Evolutionary conservation across 2,329 filamentous ascomycete genomes (phyloP), one percentile per base, ranked within the genome.

Genomic region (Aurifilum marmelostoma): DNA sequence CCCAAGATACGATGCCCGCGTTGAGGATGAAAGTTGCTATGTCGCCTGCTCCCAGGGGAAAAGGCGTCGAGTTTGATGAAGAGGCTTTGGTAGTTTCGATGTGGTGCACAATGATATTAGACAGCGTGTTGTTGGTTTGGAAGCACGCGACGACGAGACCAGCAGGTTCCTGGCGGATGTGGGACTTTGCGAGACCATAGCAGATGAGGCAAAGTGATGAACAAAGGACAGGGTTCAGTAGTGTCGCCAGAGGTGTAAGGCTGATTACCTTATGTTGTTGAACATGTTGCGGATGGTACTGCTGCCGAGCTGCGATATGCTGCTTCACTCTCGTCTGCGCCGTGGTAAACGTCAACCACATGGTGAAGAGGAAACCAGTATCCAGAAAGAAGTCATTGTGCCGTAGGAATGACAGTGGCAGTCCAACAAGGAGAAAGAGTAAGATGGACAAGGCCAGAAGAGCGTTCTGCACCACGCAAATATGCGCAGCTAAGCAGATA

Each of bases 1-100:
- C 84, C 84, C 84, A 87, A 3, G 81, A 78, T 2, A 86, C 78
- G 32, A 87, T 84, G 14, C 84, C 84, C 3, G 82, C 80, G 73
- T 86, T 83, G 3, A 87, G 82, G 3, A 86, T 74, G 0, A 83
- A 82, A 1, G 82, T 77, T 0, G 84, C 84, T 3, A 81, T 74
- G 69, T 86, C 84, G 11, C 84, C 84, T 0, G 84, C 84, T 2
- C 83, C 83, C 65, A 79, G 69, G 29, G 56, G 24, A 1, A 63
- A 14, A 12, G 37, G 6, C 3, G 39, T 32, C 8, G 56, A 1
- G 72, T 59, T 43, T 2, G 64, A 39, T 4, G 39, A 11, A 8
- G 41, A 32, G 2, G 24, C 5, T 8, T 11, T 54, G 27, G 29
- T 56, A 2, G 34, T 14, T 9, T 52, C 1, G 9, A 80, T 65